Evolutionary conservation across 768 basidiomycete species (phyloP), one percentile per base, ranked within the genome.

Genomic region (Gloeopeniophorella convolvens): DNA sequence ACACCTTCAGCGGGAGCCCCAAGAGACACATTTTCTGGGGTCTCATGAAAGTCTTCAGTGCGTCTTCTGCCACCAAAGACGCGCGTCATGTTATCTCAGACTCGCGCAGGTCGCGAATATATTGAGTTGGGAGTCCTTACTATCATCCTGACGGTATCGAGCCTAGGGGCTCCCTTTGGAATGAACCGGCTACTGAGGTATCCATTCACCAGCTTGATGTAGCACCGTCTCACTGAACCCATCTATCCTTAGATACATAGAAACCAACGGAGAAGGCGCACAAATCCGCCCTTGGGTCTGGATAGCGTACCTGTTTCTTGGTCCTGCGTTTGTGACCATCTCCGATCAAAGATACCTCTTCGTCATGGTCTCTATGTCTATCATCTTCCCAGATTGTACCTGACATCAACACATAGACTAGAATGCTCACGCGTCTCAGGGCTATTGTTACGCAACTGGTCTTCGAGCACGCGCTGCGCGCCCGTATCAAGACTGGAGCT

Each of bases 271-370:
- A 3, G 59, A 72, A 49, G 70, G 64, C 18, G 70, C 80, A 0
- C 57, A 64, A 5, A 63, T 83, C 27, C 73, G 74, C 28, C 85
- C 85, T 1, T 85, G 84, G 78, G 75, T 86, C 6, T 88, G 85
- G 84, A 74, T 86, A 11, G 27, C 65, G 0, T 66, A 68, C 60
- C 66, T 82, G 11, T 73, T 79, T 52, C 40, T 74, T 5, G 79
- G 77, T 12, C 76, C 79, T 12, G 60, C 70, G 5, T 0, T 73
- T 9, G 66, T 62, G 11, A 67, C 74, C 4, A 20, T 83, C 7
- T 55, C 66, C 24, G 70, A 74, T 46, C 79, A 86, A 55, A 72
- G 70, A 65, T 85, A 82, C 57, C 66, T 73, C 31, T 79, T 68
- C 54, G 50, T 64, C 21, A 48, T 61, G 18, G 66, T 68, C 20